Evolutionary conservation across 2,329 filamentous ascomycete genomes (phyloP).

Genomic region (Aspergillus piperis): DNA sequence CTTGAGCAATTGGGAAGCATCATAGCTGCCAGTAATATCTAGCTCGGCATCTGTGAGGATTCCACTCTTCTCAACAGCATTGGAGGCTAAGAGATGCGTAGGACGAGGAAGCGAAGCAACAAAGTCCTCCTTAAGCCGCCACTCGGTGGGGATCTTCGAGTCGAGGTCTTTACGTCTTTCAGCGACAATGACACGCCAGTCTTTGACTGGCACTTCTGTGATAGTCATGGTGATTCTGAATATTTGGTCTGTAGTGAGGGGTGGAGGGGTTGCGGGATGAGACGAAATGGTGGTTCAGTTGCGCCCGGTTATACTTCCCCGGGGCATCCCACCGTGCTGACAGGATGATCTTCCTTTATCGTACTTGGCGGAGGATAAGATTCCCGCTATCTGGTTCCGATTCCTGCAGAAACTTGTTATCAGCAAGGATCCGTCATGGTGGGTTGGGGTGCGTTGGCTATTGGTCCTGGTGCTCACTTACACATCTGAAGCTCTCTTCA

Average conservation of each 20-base stretch:
- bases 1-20: conserved; percentile 21
- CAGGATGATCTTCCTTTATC: neutral
- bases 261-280: neutral
- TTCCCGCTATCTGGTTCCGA: too few relatives aligned
- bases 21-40: conserved; percentile 45
- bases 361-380: too few relatives aligned
- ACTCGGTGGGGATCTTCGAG: conserved; percentile 36
- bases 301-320: neutral
- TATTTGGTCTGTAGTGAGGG: too few relatives aligned
- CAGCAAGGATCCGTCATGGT: too few relatives aligned
- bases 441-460: too few relatives aligned
- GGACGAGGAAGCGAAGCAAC: conserved; percentile 11
- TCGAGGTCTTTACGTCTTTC: conserved; percentile 33
- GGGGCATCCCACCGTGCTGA: neutral
- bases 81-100: conserved; percentile 24
- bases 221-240: neutral
- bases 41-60: conserved; percentile 50
- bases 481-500: too few relatives aligned
- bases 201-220: neutral
- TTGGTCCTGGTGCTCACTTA: too few relatives aligned
- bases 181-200: conserved; percentile 26
- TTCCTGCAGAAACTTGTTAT: too few relatives aligned
- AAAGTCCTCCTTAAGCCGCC: conserved; percentile 27
- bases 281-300: neutral
- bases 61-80: conserved; percentile 37